Conservation (phyloP, 768 basidiomycete genomes). For the Cyathus striatus region DNA sequence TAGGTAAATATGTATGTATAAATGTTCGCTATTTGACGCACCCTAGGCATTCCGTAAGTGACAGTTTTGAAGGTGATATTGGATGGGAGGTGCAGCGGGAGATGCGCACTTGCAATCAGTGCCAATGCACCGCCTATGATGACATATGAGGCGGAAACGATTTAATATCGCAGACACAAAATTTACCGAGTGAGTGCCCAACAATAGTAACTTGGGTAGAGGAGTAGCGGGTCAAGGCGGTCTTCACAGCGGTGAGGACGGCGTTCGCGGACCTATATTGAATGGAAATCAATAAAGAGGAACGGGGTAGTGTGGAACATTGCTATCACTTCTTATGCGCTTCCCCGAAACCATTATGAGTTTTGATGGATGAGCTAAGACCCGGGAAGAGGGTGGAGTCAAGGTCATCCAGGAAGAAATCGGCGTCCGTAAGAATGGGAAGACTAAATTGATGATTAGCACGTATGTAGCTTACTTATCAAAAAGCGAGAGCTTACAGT, state of each 20-base stretch:
- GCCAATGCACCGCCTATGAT: conserved; percentile 14
- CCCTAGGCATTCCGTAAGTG: conserved; percentile 17
- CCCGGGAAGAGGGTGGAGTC: conserved; percentile 45
- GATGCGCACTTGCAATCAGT: conserved; percentile 18
- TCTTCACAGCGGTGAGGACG: conserved; percentile 40
- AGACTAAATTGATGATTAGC: conserved; percentile 9
- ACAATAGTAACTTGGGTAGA: conserved; percentile 36
- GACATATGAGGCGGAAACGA: background rate
- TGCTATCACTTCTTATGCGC: conserved; percentile 37
- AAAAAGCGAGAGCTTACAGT: conserved; percentile 5
- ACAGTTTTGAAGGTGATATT: conserved; percentile 13
- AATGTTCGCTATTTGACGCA: background rate
- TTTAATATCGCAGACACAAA: background rate
- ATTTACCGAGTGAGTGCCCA: conserved; percentile 33
- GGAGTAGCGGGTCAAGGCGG: conserved; percentile 26
- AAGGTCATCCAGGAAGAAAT: conserved; percentile 27
- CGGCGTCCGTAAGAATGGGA: conserved; percentile 32
- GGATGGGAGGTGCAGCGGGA: conserved; percentile 14
- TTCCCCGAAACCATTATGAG: conserved; percentile 41
- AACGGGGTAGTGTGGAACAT: background rate
- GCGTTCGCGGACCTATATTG: conserved; percentile 29
- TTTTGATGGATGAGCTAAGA: conserved; percentile 30
- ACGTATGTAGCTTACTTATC: background rate
- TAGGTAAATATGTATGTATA: background rate
- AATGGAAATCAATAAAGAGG: background rate